Evolutionary conservation across 805 yeast species (phyloP).

Genomic region (Candida sanyiensis): DNA sequence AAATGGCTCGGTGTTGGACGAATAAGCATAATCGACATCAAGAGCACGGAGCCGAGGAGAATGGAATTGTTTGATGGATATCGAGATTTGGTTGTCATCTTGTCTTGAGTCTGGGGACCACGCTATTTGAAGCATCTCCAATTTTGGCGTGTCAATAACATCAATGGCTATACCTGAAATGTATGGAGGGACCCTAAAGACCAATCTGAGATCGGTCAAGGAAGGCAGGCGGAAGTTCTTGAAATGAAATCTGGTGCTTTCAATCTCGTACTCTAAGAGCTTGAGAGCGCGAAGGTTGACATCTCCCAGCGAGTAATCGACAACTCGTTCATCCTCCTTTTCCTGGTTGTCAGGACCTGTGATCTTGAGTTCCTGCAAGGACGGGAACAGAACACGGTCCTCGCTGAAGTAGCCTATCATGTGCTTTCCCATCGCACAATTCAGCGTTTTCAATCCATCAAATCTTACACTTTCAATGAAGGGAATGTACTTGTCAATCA

Average conservation of each 20-base stretch:
- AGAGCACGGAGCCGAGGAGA: not conserved
- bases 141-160: not conserved
- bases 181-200: not conserved
- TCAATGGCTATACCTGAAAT: not conserved
- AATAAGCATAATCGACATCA: not conserved
- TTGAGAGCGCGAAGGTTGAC: not conserved
- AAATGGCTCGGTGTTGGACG: not conserved
- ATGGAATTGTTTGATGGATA: not conserved
- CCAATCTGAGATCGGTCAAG: not conserved
- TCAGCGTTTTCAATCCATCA: not conserved
- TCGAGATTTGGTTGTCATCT: no score
- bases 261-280: not conserved
- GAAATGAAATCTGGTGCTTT: not conserved
- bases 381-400: not conserved
- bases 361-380: not conserved
- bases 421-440: not conserved
- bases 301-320: not conserved
- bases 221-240: not conserved
- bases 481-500: not conserved
- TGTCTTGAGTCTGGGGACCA: slow-evolving; percentile 1
- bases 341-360: not conserved
- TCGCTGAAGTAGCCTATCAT: not conserved
- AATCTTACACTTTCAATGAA: not conserved
- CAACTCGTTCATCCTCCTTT: not conserved
- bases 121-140: not conserved